Evolutionary conservation across 371 early-diverging fungal genomes (phyloP).

Genomic region (Mucor mucedo): DNA sequence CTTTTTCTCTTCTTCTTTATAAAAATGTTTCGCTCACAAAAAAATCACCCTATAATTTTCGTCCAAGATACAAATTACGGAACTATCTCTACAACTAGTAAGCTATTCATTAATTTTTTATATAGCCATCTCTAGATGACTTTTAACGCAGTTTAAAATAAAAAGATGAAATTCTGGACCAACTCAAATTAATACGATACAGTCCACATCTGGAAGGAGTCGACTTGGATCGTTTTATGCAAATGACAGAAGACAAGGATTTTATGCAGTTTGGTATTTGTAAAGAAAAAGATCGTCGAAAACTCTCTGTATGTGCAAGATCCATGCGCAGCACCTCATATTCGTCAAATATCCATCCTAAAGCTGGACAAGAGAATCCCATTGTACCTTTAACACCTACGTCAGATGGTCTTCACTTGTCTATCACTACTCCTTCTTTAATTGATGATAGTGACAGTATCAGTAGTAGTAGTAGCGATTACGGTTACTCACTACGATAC

Average conservation of each 20-base stretch:
- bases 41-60: too few species aligned
- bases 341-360: not conserved
- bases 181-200: constrained; percentile 9
- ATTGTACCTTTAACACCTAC: too few species aligned
- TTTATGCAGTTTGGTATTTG: constrained; percentile 19
- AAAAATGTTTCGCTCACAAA: too few species aligned
- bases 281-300: constrained; percentile 9
- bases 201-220: constrained; percentile 17
- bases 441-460: not conserved
- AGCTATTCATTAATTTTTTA: too few species aligned
- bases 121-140: not conserved
- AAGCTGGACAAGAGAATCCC: too few species aligned
- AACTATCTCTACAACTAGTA: too few species aligned
- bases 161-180: constrained; percentile 17
- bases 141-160: not conserved
- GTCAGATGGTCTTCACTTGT: too few species aligned
- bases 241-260: constrained; percentile 24
- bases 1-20: too few species aligned
- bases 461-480: too few species aligned
- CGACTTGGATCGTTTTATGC: constrained; percentile 21
- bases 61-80: too few species aligned
- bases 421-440: not conserved
- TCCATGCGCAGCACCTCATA: constrained; percentile 18
- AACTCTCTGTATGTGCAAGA: constrained; percentile 8
- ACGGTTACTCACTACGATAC: too few species aligned